phyloP scores from a whole-genome alignment of 441 rosid genomes.

The Brassica hybrid region DNA sequence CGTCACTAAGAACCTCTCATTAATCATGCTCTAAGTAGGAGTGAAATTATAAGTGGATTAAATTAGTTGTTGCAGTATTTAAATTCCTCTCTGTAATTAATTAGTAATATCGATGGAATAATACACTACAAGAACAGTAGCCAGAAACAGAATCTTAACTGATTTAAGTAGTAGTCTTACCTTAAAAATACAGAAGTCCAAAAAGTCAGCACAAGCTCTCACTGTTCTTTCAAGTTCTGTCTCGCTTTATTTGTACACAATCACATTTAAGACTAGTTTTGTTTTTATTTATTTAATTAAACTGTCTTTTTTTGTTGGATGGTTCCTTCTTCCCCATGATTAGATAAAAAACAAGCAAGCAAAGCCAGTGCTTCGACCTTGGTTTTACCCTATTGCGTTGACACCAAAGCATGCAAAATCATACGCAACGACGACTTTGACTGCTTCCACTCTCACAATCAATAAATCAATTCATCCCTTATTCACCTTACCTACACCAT shows the following conservation, averaged over 20 bases:
- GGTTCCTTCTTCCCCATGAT: conserved; percentile 34
- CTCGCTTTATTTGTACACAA: conserved; percentile 41
- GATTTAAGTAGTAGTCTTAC: conserved; percentile 17
- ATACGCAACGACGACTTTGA: conserved; percentile 27
- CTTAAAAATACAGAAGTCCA: conserved; percentile 24
- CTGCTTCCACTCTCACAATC: conserved; percentile 22
- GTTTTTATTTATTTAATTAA: conserved; percentile 9
- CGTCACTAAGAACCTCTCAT: no score
- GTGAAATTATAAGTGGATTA: conserved; percentile 4
- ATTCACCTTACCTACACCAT: conserved; percentile 23
- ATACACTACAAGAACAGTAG: not conserved
- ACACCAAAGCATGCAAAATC: conserved; percentile 40
- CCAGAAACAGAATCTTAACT: not conserved
- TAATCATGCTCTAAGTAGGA: not conserved
- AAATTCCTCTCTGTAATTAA: not conserved
- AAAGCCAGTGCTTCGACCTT: conserved; percentile 42
- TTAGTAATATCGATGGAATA: not conserved
- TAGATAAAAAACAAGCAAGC: conserved; percentile 36
- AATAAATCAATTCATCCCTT: conserved; percentile 15
- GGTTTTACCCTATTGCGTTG: conserved; percentile 28
- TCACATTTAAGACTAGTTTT: conserved; percentile 33
- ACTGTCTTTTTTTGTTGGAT: conserved; percentile 5
- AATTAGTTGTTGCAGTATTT: conserved; percentile 1
- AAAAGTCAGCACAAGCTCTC: conserved; percentile 23
- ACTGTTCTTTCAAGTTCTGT: conserved; percentile 34